Evolutionary conservation across 1,284 basidiomycete genomes (phyloP), one percentile per base, ranked within the genome.

Genomic region (Cutaneotrichosporon sp.): DNA sequence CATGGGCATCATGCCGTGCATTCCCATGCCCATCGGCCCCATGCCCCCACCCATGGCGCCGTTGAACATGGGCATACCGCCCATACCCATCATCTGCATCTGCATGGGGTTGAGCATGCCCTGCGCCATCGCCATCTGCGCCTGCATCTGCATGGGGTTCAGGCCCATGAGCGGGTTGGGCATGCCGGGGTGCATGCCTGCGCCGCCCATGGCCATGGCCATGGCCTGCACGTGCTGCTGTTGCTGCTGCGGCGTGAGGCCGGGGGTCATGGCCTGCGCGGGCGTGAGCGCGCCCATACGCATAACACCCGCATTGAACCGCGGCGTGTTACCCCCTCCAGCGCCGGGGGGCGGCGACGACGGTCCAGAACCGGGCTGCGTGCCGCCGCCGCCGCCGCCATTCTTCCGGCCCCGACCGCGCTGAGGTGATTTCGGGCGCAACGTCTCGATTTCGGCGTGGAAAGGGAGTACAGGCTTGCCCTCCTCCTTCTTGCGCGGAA

Each of bases 361-460:
- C 4, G 26, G 43, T 17, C 43, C 43, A 7, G 26, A 30, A 30
- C 26, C 26, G 3, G 51, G 39, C 23, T 37, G 21, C 40, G 46
- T 34, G 2, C 37, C 40, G 44, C 48, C 30, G 7, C 21, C 12
- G 38, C 50, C 44, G 8, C 22, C 33, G 23, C 34, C 46, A 8
- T 35, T 45, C 23, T 18, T 30, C 18, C 30, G 38, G 8, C 9
- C 58, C 53, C 40, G 51, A 45, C 37, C 56, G 39, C 68, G 51
- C 35, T 62, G 59, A 20, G 90, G 91, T 1, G 89, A 92, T 70
- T 94, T 94, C 0, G 90, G 91, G 12, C 91, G 80, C 13, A 96
- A 77, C 0, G 80, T 79, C 57, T 96, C 90, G 63, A 96, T 90
- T 66, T 94, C 63, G 38, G 52, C 42, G 23, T 61, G 46, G 52